These are phyloP conservation scores for Aspergillus sclerotiicarbonarius DNA, from an alignment of 495 filamentous ascomycete species.

Conservation along the genomic window DNA sequence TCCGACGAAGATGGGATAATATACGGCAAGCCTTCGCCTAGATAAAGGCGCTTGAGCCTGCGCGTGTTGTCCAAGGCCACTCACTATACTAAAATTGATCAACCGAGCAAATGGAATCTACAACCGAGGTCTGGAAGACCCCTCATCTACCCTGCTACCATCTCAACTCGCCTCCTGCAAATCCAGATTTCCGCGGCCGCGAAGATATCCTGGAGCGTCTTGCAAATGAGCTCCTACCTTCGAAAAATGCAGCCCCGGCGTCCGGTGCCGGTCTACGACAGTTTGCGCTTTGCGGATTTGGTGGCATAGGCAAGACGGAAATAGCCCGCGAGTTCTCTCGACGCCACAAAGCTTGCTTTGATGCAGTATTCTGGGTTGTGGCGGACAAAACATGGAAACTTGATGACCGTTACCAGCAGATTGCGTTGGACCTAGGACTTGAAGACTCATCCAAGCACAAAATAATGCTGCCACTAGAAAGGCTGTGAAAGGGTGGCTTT, in stretches of 20 bases:
- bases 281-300: constrained; percentile 36
- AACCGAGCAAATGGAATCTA: not conserved
- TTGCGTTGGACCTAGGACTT: constrained; percentile 34
- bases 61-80: no score
- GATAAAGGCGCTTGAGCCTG: no score
- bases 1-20: no score
- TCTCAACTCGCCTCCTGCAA: constrained; percentile 19
- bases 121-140: constrained; percentile 5
- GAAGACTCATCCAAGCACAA: constrained; percentile 26
- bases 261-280: constrained; percentile 12
- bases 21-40: no score
- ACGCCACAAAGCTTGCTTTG: constrained; percentile 26
- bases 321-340: constrained; percentile 34
- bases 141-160: constrained; percentile 20
- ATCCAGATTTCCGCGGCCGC: constrained; percentile 29
- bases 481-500: constrained; percentile 35
- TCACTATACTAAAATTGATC: no score
- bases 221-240: constrained; percentile 23
- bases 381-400: constrained; percentile 34
- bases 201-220: constrained; percentile 26
- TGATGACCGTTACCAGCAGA: constrained; percentile 26
- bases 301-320: constrained; percentile 43
- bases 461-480: constrained; percentile 28
- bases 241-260: constrained; percentile 15
- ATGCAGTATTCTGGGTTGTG: constrained; percentile 42